Percentiles rank a stretch among this genome's conserved stretches.
Conservation (phyloP, 495 filamentous ascomycete species). For the Bombardia bombarda region DNA sequence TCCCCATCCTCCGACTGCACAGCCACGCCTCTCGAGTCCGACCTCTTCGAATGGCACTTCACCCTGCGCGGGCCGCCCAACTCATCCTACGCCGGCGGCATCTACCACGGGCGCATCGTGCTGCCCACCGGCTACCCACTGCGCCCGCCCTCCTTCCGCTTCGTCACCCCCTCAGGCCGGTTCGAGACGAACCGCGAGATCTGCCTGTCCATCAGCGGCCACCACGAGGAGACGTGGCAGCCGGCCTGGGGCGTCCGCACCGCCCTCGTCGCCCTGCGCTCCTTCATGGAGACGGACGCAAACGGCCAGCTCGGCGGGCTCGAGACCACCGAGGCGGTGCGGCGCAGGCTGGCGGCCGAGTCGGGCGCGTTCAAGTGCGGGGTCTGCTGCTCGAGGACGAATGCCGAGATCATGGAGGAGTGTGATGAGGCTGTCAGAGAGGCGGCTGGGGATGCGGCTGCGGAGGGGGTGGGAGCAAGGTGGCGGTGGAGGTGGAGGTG, state of each 20-base stretch:
- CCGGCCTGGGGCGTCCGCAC: slow-evolving; percentile 92
- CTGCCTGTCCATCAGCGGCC: slow-evolving; percentile 83
- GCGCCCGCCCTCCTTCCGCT: slow-evolving; percentile 86
- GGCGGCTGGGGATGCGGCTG: slow-evolving; percentile 28
- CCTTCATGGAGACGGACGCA: slow-evolving; percentile 68
- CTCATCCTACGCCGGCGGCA: slow-evolving; percentile 66
- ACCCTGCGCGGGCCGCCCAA: slow-evolving; percentile 84
- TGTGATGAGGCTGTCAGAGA: slow-evolving; percentile 51
- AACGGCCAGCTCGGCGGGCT: slow-evolving; percentile 82
- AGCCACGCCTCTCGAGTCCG: slow-evolving; percentile 71
- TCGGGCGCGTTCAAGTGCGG: slow-evolving; percentile 56
- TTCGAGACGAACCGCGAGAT: slow-evolving; percentile 98
- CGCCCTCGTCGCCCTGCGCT: slow-evolving; percentile 59
- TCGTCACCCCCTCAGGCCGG: slow-evolving; percentile 81
- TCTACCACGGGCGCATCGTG: slow-evolving; percentile 94
- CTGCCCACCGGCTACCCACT: slow-evolving; percentile 84
- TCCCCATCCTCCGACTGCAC: slow-evolving; percentile 74
- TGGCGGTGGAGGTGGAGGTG: slow-evolving; percentile 41
- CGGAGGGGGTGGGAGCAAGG: slow-evolving; percentile 13
- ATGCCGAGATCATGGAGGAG: slow-evolving; percentile 64
- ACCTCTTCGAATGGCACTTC: slow-evolving; percentile 99
- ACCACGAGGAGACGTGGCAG: slow-evolving; percentile 98
- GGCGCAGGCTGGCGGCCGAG: slow-evolving; percentile 57
- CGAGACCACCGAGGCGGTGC: slow-evolving; percentile 56
- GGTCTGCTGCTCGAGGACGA: slow-evolving; percentile 54